Evolutionary conservation across 345 rosid genomes (phyloP).

Genomic region (Limnanthes douglasii): DNA sequence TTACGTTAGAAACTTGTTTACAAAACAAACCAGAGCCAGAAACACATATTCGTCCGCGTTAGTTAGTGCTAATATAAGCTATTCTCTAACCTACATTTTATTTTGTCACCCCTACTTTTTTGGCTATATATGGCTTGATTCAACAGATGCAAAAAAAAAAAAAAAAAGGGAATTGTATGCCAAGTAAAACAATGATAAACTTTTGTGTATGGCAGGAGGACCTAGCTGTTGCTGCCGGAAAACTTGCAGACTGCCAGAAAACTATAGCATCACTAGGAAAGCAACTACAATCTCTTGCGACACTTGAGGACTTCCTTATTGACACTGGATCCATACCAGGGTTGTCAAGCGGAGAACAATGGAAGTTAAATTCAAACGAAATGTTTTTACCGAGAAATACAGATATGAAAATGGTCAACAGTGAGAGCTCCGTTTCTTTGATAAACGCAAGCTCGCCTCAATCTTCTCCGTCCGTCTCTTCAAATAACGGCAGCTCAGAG

Average conservation of each 20-base stretch:
- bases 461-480: conserved; percentile 22
- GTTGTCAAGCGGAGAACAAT: conserved; percentile 27
- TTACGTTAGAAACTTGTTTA: too few species aligned
- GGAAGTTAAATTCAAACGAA: conserved; percentile 43
- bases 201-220: conserved; percentile 47
- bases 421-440: conserved; percentile 13
- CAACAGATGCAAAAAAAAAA: too few species aligned
- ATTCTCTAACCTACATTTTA: too few species aligned
- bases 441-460: conserved; percentile 14
- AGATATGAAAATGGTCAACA: conserved; percentile 10
- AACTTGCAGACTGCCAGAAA: conserved; percentile 81
- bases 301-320: conserved; percentile 80
- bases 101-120: too few species aligned
- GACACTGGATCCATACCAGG: conserved; percentile 52
- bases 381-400: conserved; percentile 24
- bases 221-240: conserved; percentile 62
- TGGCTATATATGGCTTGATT: too few species aligned
- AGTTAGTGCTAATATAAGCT: too few species aligned
- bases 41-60: too few species aligned
- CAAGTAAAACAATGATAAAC: not conserved
- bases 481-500: conserved; percentile 38
- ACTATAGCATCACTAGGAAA: conserved; percentile 79
- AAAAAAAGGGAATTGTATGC: too few species aligned
- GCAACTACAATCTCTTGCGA: conserved; percentile 85
- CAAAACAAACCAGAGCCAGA: too few species aligned